Conservation (phyloP, 148 eudicot species). For the Limonium bicolor region DNA sequence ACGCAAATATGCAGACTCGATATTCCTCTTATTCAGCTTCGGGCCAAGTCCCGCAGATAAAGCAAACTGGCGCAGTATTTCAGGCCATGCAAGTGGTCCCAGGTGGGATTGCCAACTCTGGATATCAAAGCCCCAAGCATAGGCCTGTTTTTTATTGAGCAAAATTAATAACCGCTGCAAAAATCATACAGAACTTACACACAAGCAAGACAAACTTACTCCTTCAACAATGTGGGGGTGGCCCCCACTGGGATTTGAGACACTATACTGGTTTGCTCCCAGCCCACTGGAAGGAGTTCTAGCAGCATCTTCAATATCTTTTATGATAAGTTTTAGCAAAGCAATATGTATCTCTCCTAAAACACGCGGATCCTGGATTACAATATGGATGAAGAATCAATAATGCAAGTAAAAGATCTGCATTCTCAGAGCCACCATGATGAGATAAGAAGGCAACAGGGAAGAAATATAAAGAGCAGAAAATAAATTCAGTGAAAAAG, state of each 20-base stretch:
- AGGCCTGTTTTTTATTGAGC: slow-evolving; percentile 42
- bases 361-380: slow-evolving; percentile 62
- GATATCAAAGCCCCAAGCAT: slow-evolving; percentile 90
- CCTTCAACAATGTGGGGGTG: slow-evolving; percentile 95
- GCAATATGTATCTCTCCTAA: slow-evolving; percentile 79
- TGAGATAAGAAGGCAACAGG: neutral
- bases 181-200: neutral
- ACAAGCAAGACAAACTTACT: slow-evolving; percentile 20
- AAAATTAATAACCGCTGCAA: neutral
- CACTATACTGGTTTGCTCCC: slow-evolving; percentile 41
- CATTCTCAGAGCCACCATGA: neutral
- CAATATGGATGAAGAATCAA: too few relatives aligned
- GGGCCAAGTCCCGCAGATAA: slow-evolving; percentile 90
- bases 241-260: slow-evolving; percentile 66
- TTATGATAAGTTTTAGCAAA: slow-evolving; percentile 49
- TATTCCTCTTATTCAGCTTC: slow-evolving; percentile 49
- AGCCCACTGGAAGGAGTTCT: slow-evolving; percentile 57
- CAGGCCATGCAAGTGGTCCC: slow-evolving; percentile 80
- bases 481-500: neutral
- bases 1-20: slow-evolving; percentile 35
- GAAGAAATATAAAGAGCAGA: neutral
- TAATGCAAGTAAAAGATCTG: slow-evolving; percentile 1
- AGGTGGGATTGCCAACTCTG: slow-evolving; percentile 78
- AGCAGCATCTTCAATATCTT: slow-evolving; percentile 93
- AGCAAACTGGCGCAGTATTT: slow-evolving; percentile 76